Evolutionary conservation across 2,329 filamentous ascomycete species (phyloP).

Genomic region (Penicillium sp.): DNA sequence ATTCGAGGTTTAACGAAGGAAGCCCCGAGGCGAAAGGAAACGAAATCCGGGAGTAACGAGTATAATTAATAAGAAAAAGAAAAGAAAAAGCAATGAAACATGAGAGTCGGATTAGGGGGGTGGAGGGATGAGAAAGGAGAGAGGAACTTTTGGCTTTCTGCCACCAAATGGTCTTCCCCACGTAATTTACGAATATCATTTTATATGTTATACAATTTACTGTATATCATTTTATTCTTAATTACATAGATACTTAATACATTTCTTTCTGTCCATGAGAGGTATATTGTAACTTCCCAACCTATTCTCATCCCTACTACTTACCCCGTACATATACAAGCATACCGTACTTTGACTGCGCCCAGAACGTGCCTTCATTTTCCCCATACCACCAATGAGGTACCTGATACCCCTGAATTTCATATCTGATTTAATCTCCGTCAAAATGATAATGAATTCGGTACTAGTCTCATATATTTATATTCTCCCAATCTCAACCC

Average conservation of each 20-base stretch:
- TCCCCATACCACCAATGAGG: slow-evolving; percentile 3
- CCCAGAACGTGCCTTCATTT: slow-evolving; percentile 17
- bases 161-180: slow-evolving; percentile 2
- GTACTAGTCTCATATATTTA: not conserved
- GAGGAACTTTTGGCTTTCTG: slow-evolving; percentile 9
- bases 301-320: not conserved
- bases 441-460: not conserved
- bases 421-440: not conserved
- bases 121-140: slow-evolving; percentile 12
- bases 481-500: not conserved
- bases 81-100: slow-evolving; percentile 1
- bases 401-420: not conserved
- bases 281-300: not conserved
- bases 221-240: too few relatives aligned
- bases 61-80: not conserved
- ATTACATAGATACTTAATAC: not conserved
- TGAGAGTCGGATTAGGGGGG: not conserved
- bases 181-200: slow-evolving; percentile 1
- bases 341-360: not conserved
- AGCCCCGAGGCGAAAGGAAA: not conserved
- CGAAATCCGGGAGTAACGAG: not conserved
- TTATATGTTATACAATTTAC: not conserved
- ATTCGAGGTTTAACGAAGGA: slow-evolving; percentile 6
- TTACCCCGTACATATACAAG: too few relatives aligned
- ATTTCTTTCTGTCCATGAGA: not conserved